Evolutionary conservation across 129 eudicot genomes (phyloP).

Genomic region (Helianthus tuberosus): DNA sequence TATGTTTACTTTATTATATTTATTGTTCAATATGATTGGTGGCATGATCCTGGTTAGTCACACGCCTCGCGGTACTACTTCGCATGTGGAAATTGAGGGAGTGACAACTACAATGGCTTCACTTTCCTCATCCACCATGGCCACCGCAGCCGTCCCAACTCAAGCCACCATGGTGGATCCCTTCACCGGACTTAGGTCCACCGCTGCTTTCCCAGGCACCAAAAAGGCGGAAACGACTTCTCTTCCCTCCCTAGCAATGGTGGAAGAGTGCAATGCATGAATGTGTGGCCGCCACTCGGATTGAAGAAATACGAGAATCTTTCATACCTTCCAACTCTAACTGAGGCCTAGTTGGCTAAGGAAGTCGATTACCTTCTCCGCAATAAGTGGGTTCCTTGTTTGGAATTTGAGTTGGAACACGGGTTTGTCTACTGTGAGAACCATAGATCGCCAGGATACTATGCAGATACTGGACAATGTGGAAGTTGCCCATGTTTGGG

Average conservation of each 20-base stretch:
- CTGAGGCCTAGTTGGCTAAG: not conserved
- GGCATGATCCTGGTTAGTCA: no score
- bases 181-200: not conserved
- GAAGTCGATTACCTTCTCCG: slow-evolving; percentile 1
- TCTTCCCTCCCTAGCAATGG: not conserved
- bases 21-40: no score
- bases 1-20: no score
- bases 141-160: slow-evolving; percentile 8
- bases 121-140: slow-evolving; percentile 27
- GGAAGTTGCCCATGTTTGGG: not conserved
- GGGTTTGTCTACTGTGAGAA: slow-evolving; percentile 4
- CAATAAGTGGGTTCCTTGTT: slow-evolving; percentile 1
- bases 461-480: not conserved
- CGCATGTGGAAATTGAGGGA: no score
- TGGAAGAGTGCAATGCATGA: slow-evolving; percentile 11
- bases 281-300: slow-evolving; percentile 10
- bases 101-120: slow-evolving; percentile 45
- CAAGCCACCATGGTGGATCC: slow-evolving; percentile 16
- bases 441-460: not conserved
- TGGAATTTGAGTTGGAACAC: not conserved
- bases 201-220: not conserved
- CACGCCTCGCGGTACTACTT: no score
- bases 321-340: slow-evolving; percentile 10
- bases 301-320: slow-evolving; percentile 3
- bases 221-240: slow-evolving; percentile 1